These are phyloP conservation scores for Sporobolomyces phaffii DNA, from an alignment of 768 basidiomycete species.

Conservation along the genomic window DNA sequence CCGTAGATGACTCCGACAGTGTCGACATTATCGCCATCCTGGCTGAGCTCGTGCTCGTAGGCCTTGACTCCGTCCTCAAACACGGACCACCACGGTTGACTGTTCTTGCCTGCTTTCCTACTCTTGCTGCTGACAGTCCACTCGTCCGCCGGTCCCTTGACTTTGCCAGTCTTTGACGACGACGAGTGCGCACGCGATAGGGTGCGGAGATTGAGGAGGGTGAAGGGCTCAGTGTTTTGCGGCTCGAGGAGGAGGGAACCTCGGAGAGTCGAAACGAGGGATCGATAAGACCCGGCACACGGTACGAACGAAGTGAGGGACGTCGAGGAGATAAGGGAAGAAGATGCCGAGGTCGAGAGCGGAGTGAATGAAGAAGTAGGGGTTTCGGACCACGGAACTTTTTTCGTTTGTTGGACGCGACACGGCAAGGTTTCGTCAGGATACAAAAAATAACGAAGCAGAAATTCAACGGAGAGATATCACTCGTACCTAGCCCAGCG, in stretches of 20 bases:
- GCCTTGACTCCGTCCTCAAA: conserved; percentile 21
- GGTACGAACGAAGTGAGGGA: conserved; percentile 15
- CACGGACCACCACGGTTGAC: conserved; percentile 24
- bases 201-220: conserved; percentile 32
- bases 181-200: neutral
- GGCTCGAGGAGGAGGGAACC: conserved; percentile 24
- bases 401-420: no score
- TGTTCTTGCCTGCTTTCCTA: conserved; percentile 1
- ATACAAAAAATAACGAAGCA: no score
- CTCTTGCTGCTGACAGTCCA: conserved; percentile 27
- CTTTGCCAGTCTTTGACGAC: neutral
- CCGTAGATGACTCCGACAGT: conserved; percentile 26
- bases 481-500: conserved; percentile 34
- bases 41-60: conserved; percentile 10
- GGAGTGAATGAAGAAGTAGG: neutral
- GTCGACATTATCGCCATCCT: neutral
- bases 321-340: conserved; percentile 3
- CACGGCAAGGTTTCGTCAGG: no score
- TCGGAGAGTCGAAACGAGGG: neutral
- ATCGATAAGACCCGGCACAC: neutral
- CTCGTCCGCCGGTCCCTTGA: conserved; percentile 6
- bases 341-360: neutral
- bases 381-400: conserved; percentile 24
- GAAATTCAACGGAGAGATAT: no score
- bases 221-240: conserved; percentile 27